Evolutionary conservation across 257 asterid genomes (phyloP).

Genomic region (Rhazya stricta): DNA sequence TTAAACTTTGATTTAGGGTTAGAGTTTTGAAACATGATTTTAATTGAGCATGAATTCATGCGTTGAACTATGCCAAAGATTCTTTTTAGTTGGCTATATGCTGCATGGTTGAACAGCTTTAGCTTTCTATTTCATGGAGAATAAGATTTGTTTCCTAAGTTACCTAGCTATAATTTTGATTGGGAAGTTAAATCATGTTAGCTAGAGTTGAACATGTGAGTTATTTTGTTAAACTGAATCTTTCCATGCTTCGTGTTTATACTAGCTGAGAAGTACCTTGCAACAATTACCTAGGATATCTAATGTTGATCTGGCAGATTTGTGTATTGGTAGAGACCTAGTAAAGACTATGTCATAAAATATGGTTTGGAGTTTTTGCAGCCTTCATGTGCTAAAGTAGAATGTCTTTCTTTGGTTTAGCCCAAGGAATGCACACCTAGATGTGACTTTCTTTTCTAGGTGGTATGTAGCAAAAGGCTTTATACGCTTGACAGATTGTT

Average conservation of each 20-base stretch:
- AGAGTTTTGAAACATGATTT: not conserved
- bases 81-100: not conserved
- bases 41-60: not conserved
- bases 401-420: no score
- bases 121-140: not conserved
- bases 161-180: not conserved
- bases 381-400: no score
- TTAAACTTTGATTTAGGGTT: constrained; percentile 8
- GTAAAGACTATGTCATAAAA: no score
- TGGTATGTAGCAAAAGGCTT: no score
- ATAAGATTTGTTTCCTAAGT: not conserved
- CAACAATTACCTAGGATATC: no score
- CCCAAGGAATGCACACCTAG: no score
- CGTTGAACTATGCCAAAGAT: not conserved
- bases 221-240: not conserved
- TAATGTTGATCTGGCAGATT: no score
- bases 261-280: no score
- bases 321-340: no score
- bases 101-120: not conserved
- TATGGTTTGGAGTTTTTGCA: no score
- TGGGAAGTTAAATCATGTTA: not conserved
- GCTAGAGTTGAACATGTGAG: not conserved
- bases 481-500: no score
- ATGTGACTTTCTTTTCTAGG: no score
- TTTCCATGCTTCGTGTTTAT: not conserved